These are phyloP conservation scores for Naganishia vishniacii DNA, from an alignment of 768 basidiomycete species.

Conservation along the genomic window DNA sequence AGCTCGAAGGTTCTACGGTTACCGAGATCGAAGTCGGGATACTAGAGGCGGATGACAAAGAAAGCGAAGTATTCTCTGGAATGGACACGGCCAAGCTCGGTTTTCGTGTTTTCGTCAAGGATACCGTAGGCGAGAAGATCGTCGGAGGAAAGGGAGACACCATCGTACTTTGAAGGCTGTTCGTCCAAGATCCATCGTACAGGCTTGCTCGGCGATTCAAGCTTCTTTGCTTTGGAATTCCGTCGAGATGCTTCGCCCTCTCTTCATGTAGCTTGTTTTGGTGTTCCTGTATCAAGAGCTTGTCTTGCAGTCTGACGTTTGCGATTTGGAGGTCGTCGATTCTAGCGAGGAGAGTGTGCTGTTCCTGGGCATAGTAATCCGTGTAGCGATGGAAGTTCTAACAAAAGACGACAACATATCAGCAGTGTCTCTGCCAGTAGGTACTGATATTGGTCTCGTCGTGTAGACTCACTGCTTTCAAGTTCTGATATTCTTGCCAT, in stretches of 20 bases:
- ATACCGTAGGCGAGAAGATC: constrained; percentile 8
- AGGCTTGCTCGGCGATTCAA: constrained; percentile 9
- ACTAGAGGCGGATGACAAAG: not conserved
- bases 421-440: no score
- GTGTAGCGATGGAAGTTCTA: constrained; percentile 19
- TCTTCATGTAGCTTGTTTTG: not conserved
- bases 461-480: constrained; percentile 9
- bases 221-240: not conserved
- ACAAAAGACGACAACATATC: not conserved
- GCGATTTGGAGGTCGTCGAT: constrained; percentile 16
- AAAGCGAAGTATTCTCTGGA: not conserved
- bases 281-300: constrained; percentile 16
- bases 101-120: not conserved
- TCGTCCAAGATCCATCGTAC: constrained; percentile 14
- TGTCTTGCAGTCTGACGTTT: constrained; percentile 10
- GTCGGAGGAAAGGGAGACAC: constrained; percentile 13
- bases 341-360: constrained; percentile 9
- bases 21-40: not conserved
- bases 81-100: constrained; percentile 1
- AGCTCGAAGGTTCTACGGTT: not conserved
- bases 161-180: constrained; percentile 15
- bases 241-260: no score
- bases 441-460: no score
- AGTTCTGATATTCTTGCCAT: constrained; percentile 15
- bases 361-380: constrained; percentile 4